Conservation (phyloP, 176 grass and related monocot genomes). For the Themeda triandra region DNA sequence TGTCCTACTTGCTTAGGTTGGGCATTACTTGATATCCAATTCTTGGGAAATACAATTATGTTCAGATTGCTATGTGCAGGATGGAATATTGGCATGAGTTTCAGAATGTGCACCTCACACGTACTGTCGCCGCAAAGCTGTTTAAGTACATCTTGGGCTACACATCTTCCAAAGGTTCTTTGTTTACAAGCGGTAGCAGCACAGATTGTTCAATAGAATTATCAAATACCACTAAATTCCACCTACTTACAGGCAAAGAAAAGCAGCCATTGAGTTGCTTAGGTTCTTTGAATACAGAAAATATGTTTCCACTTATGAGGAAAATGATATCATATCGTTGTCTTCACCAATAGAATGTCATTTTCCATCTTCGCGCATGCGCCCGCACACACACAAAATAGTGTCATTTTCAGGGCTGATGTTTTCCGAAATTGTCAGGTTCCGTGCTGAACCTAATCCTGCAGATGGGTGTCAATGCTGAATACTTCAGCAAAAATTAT, state of each 20-base stretch:
- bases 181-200: not conserved
- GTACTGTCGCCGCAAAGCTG: not conserved
- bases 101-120: not conserved
- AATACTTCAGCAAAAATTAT: not conserved
- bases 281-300: not conserved
- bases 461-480: not conserved
- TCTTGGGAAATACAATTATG: not conserved
- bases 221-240: not conserved
- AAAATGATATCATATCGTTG: not conserved
- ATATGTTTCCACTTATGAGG: not conserved
- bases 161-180: not conserved
- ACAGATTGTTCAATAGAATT: not conserved
- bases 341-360: not conserved
- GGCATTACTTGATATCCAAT: not conserved
- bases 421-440: not conserved
- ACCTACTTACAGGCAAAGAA: not conserved
- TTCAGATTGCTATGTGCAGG: not conserved
- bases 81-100: not conserved
- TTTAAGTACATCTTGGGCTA: not conserved
- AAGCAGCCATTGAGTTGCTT: not conserved
- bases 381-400: no score
- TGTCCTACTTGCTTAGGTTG: not conserved
- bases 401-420: not conserved
- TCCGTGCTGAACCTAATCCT: not conserved
- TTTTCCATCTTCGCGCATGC: no score